Evolutionary conservation across 2,329 filamentous ascomycete species (phyloP).

Genomic region (Aspergillus caelatus): DNA sequence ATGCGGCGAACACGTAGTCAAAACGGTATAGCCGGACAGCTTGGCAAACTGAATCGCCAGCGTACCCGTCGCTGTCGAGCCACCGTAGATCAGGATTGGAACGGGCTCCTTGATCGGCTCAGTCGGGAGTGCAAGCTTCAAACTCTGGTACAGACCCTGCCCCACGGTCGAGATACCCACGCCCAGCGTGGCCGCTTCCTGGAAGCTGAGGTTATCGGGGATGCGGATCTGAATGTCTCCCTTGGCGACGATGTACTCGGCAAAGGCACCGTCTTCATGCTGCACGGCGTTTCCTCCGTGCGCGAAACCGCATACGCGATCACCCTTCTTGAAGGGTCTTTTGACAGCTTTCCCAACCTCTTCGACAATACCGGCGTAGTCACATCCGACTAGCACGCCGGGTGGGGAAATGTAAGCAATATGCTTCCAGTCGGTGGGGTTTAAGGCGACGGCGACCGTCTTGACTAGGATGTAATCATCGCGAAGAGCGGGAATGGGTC

Average conservation of each 20-base stretch:
- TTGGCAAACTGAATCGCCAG: slow-evolving; percentile 45
- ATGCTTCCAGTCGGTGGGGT: slow-evolving; percentile 61
- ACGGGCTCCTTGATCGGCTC: slow-evolving; percentile 19
- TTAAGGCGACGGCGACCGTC: slow-evolving; percentile 54
- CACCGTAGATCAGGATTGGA: slow-evolving; percentile 43
- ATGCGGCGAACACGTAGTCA: slow-evolving; percentile 37
- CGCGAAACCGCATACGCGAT: slow-evolving; percentile 54
- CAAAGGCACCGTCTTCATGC: slow-evolving; percentile 56
- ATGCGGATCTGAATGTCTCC: slow-evolving; percentile 52
- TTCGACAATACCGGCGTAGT: slow-evolving; percentile 58
- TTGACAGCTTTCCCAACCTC: slow-evolving; percentile 53
- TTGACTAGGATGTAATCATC: slow-evolving; percentile 59
- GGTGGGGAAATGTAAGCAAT: slow-evolving; percentile 36
- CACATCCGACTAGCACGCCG: slow-evolving; percentile 52
- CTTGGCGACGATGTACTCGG: slow-evolving; percentile 56
- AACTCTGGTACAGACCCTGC: slow-evolving; percentile 45
- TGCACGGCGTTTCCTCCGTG: slow-evolving; percentile 49
- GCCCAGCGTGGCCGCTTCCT: slow-evolving; percentile 56
- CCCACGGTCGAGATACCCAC: slow-evolving; percentile 56
- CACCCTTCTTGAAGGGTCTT: slow-evolving; percentile 52
- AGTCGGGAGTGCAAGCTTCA: slow-evolving; percentile 30
- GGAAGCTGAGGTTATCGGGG: slow-evolving; percentile 52
- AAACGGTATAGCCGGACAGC: slow-evolving; percentile 33
- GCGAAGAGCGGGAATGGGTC: slow-evolving; percentile 44
- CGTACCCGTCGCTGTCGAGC: slow-evolving; percentile 39